Percentiles rank a stretch among this genome's conserved stretches.
phyloP scores from a whole-genome alignment of 108 stramenopile species.

The Nannochloropsis gaditana region DNA sequence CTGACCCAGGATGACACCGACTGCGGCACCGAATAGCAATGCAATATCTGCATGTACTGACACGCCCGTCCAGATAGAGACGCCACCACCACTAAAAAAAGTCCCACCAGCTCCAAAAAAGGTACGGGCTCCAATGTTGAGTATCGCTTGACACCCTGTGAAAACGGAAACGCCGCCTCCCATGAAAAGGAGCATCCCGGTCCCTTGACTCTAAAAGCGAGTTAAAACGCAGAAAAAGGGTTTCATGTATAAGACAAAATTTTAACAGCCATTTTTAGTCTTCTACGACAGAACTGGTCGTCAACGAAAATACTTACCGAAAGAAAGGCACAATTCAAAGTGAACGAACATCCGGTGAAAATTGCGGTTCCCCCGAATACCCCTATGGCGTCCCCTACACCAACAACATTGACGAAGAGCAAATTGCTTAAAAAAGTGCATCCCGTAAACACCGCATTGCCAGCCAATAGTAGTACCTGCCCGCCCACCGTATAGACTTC shows the following conservation, averaged over 20 bases:
- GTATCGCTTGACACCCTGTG: not conserved
- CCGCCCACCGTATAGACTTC: not conserved
- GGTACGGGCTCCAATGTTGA: not conserved
- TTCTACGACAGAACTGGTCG: too few species aligned
- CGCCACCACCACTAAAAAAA: not conserved
- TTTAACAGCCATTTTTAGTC: not conserved
- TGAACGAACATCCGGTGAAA: not conserved
- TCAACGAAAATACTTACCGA: not conserved
- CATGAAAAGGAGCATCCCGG: not conserved
- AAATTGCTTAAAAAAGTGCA: not conserved
- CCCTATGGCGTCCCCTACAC: not conserved
- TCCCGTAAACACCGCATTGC: not conserved
- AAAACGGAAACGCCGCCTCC: conserved; percentile 8
- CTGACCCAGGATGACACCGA: not conserved
- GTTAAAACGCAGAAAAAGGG: not conserved
- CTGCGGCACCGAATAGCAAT: not conserved
- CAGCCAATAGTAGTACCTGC: not conserved
- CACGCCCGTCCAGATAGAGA: not conserved
- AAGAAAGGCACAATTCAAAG: not conserved
- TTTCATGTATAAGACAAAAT: not conserved
- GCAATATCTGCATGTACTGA: not conserved
- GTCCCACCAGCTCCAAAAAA: not conserved
- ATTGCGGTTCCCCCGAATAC: not conserved
- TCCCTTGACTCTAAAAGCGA: not conserved
- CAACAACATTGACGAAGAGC: not conserved